Conservation (phyloP, 2,329 filamentous ascomycete genomes). For the Ceratocystis papillata region DNA sequence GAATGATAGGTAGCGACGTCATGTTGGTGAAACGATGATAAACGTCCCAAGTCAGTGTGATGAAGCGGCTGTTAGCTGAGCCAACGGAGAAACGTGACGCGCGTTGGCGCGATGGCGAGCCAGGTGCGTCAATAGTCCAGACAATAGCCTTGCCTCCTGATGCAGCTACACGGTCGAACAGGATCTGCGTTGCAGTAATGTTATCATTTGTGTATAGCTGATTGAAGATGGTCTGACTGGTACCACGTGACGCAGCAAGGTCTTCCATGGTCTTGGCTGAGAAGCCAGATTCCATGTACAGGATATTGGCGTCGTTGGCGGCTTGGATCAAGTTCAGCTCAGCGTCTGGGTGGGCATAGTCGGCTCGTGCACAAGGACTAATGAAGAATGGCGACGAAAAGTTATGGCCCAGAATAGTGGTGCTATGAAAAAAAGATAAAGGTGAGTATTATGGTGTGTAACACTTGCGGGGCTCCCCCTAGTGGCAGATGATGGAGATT, state of each 20-base stretch:
- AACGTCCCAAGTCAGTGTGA: slow-evolving; percentile 25
- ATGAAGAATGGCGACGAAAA: slow-evolving; percentile 42
- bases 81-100: slow-evolving; percentile 34
- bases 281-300: slow-evolving; percentile 35
- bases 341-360: slow-evolving; percentile 36
- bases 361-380: slow-evolving; percentile 37
- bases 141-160: slow-evolving; percentile 34
- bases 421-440: slow-evolving; percentile 27
- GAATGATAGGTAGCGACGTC: slow-evolving; percentile 31
- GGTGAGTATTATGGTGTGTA: slow-evolving; percentile 18
- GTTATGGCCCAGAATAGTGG: slow-evolving; percentile 39
- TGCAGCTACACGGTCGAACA: slow-evolving; percentile 30
- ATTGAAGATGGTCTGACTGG: slow-evolving; percentile 26
- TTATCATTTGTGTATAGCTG: slow-evolving; percentile 32
- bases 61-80: slow-evolving; percentile 29
- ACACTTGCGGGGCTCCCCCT: no score
- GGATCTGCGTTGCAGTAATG: slow-evolving; percentile 31
- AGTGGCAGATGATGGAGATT: slow-evolving; percentile 21
- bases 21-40: slow-evolving; percentile 22
- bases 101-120: slow-evolving; percentile 30
- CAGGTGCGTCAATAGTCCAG: slow-evolving; percentile 31
- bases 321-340: slow-evolving; percentile 41
- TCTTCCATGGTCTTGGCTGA: slow-evolving; percentile 32
- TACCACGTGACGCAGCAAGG: slow-evolving; percentile 29
- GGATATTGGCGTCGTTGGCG: slow-evolving; percentile 36